Evolutionary conservation across 352 stramenopile species (phyloP).

Genomic region (Phytophthora vignae): DNA sequence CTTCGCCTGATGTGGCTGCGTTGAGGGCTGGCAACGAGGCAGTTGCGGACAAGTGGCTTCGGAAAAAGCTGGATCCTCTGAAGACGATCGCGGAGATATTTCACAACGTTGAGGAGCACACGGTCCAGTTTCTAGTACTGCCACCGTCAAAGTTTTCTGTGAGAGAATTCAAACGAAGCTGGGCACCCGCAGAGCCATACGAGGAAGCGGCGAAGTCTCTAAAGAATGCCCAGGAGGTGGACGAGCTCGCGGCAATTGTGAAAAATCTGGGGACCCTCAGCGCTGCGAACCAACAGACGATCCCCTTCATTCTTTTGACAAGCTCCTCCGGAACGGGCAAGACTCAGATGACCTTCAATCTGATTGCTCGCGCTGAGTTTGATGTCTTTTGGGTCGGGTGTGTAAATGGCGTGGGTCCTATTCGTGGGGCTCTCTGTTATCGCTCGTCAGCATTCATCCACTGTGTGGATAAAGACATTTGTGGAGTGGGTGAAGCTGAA

Average conservation of each 20-base stretch:
- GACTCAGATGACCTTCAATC: neutral
- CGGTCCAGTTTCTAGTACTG: neutral
- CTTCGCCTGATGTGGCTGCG: neutral
- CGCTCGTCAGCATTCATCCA: neutral
- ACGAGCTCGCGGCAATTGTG: neutral
- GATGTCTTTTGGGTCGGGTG: neutral
- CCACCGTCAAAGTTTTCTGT: neutral
- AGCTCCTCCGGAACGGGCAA: neutral
- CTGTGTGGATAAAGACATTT: neutral
- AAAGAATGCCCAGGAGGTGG: neutral
- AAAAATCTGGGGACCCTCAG: neutral
- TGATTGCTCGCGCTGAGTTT: neutral
- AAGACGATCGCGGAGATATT: neutral
- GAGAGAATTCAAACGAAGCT: too few relatives aligned
- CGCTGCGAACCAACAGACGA: neutral
- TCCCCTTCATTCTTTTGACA: neutral
- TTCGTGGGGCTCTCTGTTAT: neutral
- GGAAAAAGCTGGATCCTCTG: neutral
- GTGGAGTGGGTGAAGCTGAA: neutral
- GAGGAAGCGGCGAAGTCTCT: neutral
- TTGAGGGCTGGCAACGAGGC: neutral
- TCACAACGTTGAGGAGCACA: neutral
- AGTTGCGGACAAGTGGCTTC: neutral
- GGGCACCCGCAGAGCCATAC: neutral
- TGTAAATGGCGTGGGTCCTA: neutral